These are phyloP conservation scores for Glarea lozoyensis DNA, from an alignment of 495 filamentous ascomycete species.

Conservation along the genomic window DNA sequence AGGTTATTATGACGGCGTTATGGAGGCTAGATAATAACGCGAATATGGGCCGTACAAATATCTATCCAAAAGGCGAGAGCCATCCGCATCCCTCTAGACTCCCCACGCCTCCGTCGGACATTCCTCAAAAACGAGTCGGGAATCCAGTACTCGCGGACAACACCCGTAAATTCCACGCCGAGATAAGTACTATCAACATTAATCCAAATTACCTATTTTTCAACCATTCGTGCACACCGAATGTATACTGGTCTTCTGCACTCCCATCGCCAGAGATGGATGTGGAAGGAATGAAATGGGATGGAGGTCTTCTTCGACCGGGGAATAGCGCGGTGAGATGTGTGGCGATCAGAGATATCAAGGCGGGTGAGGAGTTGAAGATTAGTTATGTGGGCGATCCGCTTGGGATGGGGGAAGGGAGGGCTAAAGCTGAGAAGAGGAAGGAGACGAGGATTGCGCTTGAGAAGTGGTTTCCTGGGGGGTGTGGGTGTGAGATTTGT, in stretches of 20 bases:
- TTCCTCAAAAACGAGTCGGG: not conserved
- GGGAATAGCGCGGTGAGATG: constrained; percentile 8
- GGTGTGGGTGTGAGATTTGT: constrained; percentile 17
- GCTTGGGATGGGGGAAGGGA: not conserved
- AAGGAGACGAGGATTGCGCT: constrained; percentile 6
- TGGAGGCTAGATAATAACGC: constrained; percentile 18
- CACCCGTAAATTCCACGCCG: no score
- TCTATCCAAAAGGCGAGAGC: not conserved
- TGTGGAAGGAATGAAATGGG: constrained; percentile 3
- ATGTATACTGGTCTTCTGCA: constrained; percentile 13
- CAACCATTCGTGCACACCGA: constrained; percentile 17
- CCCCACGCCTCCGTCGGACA: not conserved
- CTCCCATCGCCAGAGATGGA: not conserved
- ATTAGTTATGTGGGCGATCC: constrained; percentile 18
- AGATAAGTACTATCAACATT: constrained; percentile 3
- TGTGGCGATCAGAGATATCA: constrained; percentile 7
- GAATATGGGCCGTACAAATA: not conserved
- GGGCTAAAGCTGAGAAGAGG: not conserved
- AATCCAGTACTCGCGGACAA: no score
- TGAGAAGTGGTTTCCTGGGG: constrained; percentile 15
- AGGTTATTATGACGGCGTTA: constrained; percentile 15
- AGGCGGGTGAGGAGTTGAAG: constrained; percentile 13
- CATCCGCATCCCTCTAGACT: not conserved
- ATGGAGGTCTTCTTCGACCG: constrained; percentile 10
- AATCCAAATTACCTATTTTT: constrained; percentile 17